Conservation (phyloP, 164 flowering plant genomes). For the Stephania yunnanensis region DNA sequence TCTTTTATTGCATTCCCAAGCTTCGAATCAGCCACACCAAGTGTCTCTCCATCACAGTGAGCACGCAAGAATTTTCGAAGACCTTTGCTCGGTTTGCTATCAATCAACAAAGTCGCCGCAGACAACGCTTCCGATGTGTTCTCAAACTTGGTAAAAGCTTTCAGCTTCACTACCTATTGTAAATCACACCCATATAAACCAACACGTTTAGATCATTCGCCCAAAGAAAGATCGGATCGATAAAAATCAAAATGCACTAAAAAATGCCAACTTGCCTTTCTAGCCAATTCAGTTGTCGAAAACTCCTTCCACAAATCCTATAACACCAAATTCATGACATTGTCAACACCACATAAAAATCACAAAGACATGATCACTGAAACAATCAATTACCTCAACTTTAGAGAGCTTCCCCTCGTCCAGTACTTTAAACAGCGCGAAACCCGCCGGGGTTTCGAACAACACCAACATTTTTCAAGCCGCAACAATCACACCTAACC, state of each 20-base stretch:
- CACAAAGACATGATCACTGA: not conserved
- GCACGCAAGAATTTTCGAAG: conserved; percentile 75
- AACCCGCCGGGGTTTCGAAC: conserved; percentile 91
- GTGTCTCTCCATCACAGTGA: conserved; percentile 71
- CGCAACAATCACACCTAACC: conserved; percentile 12
- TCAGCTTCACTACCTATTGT: conserved; percentile 76
- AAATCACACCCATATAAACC: not conserved
- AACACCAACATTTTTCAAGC: conserved; percentile 53
- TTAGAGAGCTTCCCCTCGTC: conserved; percentile 86
- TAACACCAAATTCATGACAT: conserved; percentile 5
- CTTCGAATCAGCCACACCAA: conserved; percentile 87
- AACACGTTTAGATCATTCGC: not conserved
- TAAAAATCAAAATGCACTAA: not conserved
- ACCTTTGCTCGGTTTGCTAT: conserved; percentile 80
- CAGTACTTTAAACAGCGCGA: conserved; percentile 81
- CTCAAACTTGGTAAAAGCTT: conserved; percentile 90
- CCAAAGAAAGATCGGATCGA: not conserved
- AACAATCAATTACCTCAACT: conserved; percentile 44
- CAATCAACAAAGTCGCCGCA: conserved; percentile 65
- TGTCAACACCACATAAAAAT: not conserved
- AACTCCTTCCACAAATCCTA: conserved; percentile 81
- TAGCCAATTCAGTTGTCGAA: conserved; percentile 54
- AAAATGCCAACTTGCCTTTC: conserved; percentile 38
- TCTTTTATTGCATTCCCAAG: conserved; percentile 87
- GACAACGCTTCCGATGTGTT: conserved; percentile 77